phyloP scores from a whole-genome alignment of 164 flowering plant genomes.

The Tetrastigma voinierianum region DNA sequence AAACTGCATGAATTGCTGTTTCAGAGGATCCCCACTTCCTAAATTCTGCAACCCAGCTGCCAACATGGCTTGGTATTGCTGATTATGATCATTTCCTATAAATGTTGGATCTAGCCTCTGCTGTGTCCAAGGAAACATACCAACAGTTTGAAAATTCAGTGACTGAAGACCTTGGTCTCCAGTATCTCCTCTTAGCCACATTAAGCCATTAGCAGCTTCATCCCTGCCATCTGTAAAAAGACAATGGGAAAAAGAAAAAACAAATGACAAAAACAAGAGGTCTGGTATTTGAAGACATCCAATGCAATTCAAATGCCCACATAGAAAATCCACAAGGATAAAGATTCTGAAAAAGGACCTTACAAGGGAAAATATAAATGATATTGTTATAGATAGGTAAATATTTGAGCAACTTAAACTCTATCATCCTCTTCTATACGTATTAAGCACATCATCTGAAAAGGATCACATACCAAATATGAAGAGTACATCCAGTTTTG shows the following conservation, averaged over 20 bases:
- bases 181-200: constrained; percentile 70
- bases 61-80: constrained; percentile 65
- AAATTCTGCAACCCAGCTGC: constrained; percentile 59
- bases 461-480: no score
- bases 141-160: constrained; percentile 51
- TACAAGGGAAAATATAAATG: no score
- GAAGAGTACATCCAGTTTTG: no score
- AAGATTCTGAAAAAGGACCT: background rate
- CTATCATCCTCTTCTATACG: no score
- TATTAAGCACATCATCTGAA: no score
- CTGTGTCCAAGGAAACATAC: constrained; percentile 71
- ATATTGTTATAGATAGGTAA: no score
- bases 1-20: constrained; percentile 58
- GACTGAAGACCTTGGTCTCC: constrained; percentile 59
- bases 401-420: no score
- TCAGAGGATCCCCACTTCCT: constrained; percentile 54
- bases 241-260: background rate
- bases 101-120: constrained; percentile 55
- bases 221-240: constrained; percentile 48
- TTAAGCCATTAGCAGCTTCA: constrained; percentile 48
- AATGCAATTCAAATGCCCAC: background rate
- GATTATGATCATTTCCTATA: constrained; percentile 52
- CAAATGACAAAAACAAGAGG: no score
- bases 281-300: no score
- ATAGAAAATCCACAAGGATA: background rate